Conservation (phyloP, 2,329 filamentous ascomycete species). For the Domatiomyces globalis region DNA sequence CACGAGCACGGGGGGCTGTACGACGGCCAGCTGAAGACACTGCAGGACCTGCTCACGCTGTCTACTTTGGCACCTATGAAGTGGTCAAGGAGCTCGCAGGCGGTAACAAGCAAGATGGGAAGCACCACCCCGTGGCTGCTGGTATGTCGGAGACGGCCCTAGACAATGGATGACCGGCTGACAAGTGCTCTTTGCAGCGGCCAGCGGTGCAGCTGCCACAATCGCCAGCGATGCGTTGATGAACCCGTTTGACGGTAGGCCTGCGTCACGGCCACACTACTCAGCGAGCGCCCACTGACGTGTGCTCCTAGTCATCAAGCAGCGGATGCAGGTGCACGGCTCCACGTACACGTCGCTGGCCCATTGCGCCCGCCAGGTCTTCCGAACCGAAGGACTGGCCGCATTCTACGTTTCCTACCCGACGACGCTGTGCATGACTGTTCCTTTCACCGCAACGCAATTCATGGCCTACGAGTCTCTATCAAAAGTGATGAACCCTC, state of each 20-base stretch:
- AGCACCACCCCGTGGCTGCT: constrained; percentile 84
- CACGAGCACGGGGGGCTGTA: constrained; percentile 1
- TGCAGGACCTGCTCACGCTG: constrained; percentile 82
- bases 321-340: constrained; percentile 96
- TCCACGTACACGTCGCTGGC: constrained; percentile 79
- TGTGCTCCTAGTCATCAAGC: constrained; percentile 68
- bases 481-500: constrained; percentile 82
- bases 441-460: constrained; percentile 91
- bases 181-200: constrained; percentile 45
- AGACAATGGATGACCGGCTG: constrained; percentile 3
- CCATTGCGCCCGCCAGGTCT: constrained; percentile 79
- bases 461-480: constrained; percentile 97
- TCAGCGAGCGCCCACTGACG: constrained; percentile 4
- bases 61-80: constrained; percentile 98
- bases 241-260: constrained; percentile 92
- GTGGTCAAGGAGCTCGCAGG: constrained; percentile 92
- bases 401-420: constrained; percentile 99
- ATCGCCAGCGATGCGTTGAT: constrained; percentile 96
- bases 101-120: constrained; percentile 65
- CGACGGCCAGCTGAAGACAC: background rate
- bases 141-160: constrained; percentile 41
- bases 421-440: constrained; percentile 94
- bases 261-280: background rate
- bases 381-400: constrained; percentile 69
- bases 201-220: constrained; percentile 85